Conservation (phyloP, 2,329 filamentous ascomycete species). For the Colletotrichum orchidophilum region DNA sequence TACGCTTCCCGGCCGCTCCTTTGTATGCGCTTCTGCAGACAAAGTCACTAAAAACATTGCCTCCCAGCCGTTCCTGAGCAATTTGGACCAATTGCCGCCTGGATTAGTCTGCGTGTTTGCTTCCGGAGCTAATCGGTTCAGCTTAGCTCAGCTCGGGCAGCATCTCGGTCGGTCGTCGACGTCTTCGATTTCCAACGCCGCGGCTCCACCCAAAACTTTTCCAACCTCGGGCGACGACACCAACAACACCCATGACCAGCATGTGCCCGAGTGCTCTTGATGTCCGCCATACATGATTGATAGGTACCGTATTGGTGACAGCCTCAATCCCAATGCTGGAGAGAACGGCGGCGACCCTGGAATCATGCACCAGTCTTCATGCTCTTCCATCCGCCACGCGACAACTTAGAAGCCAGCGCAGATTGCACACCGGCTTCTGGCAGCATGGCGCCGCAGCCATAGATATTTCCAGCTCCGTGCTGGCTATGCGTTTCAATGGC, state of each 20-base stretch:
- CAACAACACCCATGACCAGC: conserved; percentile 4
- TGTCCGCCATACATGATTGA: conserved; percentile 17
- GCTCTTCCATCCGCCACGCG: conserved; percentile 52
- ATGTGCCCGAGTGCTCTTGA: conserved; percentile 5
- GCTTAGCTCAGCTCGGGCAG: background rate
- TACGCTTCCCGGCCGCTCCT: background rate
- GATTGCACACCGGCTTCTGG: conserved; percentile 62
- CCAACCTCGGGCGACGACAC: conserved; percentile 8
- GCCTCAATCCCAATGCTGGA: conserved; percentile 59
- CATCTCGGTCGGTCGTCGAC: conserved; percentile 12
- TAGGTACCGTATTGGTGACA: conserved; percentile 16
- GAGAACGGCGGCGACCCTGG: conserved; percentile 64
- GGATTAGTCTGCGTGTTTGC: background rate
- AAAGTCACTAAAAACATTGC: background rate
- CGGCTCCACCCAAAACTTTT: conserved; percentile 29
- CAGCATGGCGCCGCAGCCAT: conserved; percentile 61
- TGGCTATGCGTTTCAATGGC: conserved; percentile 40
- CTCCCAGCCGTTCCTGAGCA: background rate
- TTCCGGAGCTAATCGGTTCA: too few relatives aligned
- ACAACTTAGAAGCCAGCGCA: conserved; percentile 50
- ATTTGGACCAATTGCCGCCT: too few relatives aligned
- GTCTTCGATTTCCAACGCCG: conserved; percentile 12
- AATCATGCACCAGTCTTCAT: conserved; percentile 64
- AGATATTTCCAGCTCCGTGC: conserved; percentile 53
- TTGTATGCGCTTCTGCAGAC: background rate